Evolutionary conservation across 495 filamentous ascomycete genomes (phyloP), one percentile per base, ranked within the genome.

Genomic region (Cercophora newfieldiana): DNA sequence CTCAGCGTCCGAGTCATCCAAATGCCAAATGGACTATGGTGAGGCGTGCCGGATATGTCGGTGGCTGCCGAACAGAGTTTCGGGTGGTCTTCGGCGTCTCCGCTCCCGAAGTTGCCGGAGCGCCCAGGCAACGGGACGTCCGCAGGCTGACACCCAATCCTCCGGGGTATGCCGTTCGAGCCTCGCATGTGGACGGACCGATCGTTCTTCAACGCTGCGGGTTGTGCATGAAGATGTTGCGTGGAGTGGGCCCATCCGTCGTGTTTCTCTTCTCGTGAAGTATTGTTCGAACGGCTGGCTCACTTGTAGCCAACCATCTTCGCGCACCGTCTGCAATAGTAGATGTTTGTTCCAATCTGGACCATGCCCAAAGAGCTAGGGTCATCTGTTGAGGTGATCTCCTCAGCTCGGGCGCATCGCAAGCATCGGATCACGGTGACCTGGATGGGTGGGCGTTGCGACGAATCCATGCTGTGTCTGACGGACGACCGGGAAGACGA

Each of bases 241-340:
- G n/a, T n/a, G n/a, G n/a, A n/a, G n/a, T n/a, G n/a, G n/a, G n/a
- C n/a, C n/a, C n/a, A n/a, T n/a, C n/a, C n/a, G n/a, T n/a, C n/a
- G n/a, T n/a, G n/a, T n/a, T n/a, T n/a, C n/a, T n/a, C n/a, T n/a
- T n/a, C n/a, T n/a, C n/a, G n/a, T 14, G 37, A 44, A 44, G 37
- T 44, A 14, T 44, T 14, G 37, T 44, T 8, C 10, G 10, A 44
- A 14, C 19, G 21, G 25, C 21, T 57, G 19, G 21, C 65, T 91
- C 87, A 91, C 56, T 83, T 84, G 64, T 86, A 92, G 66, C 90
- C 90, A 26, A 91, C 88, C 72, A 90, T 87, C 59, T 83, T 83
- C 21, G 90, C 89, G 74, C 90, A 93, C 29, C 89, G 86, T 61
- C 82, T 85, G 78, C 90, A 93, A 73, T 93, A 93, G 75, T 91